Percentiles rank a stretch among this genome's conserved stretches.
Conservation (phyloP, 495 filamentous ascomycete genomes). For the Aspergillus leporis region DNA sequence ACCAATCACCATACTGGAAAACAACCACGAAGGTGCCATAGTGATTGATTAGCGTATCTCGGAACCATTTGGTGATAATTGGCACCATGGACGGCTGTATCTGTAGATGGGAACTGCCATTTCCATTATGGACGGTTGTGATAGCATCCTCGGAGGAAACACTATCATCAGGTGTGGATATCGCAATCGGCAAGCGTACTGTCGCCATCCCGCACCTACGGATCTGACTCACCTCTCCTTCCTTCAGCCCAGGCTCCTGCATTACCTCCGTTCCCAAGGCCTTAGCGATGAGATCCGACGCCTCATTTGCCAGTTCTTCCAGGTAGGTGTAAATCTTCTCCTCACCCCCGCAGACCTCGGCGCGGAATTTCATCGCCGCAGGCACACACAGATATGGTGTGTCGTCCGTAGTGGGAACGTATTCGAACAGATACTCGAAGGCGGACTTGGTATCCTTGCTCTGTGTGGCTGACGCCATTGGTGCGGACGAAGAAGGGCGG, state of each 20-base stretch:
- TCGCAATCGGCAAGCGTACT: slow-evolving; percentile 67
- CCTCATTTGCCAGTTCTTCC: slow-evolving; percentile 56
- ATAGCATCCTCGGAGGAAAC: background rate
- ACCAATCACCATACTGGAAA: slow-evolving; percentile 54
- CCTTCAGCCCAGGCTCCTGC: slow-evolving; percentile 36
- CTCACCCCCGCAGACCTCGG: slow-evolving; percentile 73
- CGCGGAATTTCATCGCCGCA: slow-evolving; percentile 67
- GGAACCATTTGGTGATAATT: slow-evolving; percentile 39
- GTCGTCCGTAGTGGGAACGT: slow-evolving; percentile 73
- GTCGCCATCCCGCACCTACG: slow-evolving; percentile 62
- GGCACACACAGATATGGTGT: slow-evolving; percentile 69
- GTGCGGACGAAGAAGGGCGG: slow-evolving; percentile 27
- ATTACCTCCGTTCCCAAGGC: slow-evolving; percentile 71
- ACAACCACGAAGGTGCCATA: slow-evolving; percentile 67
- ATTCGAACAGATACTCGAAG: slow-evolving; percentile 75
- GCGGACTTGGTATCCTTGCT: slow-evolving; percentile 47
- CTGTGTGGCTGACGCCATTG: slow-evolving; percentile 6
- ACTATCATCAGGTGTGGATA: slow-evolving; percentile 25
- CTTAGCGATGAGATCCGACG: slow-evolving; percentile 56
- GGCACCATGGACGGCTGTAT: slow-evolving; percentile 35
- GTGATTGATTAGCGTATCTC: slow-evolving; percentile 12
- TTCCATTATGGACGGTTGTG: slow-evolving; percentile 2
- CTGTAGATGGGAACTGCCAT: slow-evolving; percentile 31
- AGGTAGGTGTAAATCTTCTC: slow-evolving; percentile 61
- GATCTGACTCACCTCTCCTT: slow-evolving; percentile 53